Evolutionary conservation across 257 asterid genomes (phyloP).

Genomic region (Scutellaria baicalensis): DNA sequence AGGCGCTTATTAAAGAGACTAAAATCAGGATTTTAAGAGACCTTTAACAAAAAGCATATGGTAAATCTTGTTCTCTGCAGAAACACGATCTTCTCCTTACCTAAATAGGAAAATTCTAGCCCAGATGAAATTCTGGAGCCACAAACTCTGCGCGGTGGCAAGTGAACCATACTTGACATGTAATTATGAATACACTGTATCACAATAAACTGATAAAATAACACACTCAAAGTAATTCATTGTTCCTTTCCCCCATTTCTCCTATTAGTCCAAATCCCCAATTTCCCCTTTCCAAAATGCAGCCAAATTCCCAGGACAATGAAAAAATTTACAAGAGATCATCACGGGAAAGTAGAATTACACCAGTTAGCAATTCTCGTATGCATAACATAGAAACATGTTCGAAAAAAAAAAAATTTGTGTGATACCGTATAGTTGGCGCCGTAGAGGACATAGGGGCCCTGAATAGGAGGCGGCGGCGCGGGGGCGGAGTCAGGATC

Average conservation of each 20-base stretch:
- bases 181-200: no score
- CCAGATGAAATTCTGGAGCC: background rate
- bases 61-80: background rate
- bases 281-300: background rate
- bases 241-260: background rate
- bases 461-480: slow-evolving; percentile 80
- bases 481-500: slow-evolving; percentile 74
- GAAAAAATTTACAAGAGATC: background rate
- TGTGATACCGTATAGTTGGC: slow-evolving; percentile 58
- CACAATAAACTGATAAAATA: background rate
- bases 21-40: background rate
- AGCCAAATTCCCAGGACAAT: background rate
- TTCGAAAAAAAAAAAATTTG: background rate
- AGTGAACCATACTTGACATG: background rate
- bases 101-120: background rate
- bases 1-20: background rate
- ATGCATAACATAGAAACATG: background rate
- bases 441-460: slow-evolving; percentile 71
- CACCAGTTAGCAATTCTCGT: background rate
- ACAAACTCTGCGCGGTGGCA: background rate
- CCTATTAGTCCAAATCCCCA: background rate
- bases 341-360: background rate
- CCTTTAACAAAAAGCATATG: background rate
- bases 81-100: background rate
- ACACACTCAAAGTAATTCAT: background rate